Evolutionary conservation across 2,329 filamentous ascomycete genomes (phyloP).

Genomic region (Phaeosphaeria sp.): DNA sequence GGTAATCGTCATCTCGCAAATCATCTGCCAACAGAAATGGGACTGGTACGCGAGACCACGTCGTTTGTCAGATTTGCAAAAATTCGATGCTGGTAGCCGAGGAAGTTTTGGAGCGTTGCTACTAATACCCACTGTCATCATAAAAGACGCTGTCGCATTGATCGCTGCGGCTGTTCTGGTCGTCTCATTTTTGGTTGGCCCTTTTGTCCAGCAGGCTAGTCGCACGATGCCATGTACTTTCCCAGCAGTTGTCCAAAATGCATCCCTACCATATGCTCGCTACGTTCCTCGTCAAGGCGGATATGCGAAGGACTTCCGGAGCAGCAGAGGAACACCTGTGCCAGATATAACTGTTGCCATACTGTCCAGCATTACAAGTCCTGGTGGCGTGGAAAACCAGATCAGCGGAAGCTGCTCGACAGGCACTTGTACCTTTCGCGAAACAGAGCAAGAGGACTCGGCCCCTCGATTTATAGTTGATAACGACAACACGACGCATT

Average conservation of each 20-base stretch:
- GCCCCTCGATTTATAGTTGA: not conserved
- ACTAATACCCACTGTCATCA: not conserved
- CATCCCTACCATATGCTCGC: not conserved
- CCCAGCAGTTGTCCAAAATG: not conserved
- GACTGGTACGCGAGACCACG: not conserved
- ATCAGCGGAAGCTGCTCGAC: not conserved
- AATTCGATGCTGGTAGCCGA: not conserved
- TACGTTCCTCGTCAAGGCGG: not conserved
- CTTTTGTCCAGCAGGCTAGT: not conserved
- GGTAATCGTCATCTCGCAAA: not conserved
- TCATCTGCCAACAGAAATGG: not conserved
- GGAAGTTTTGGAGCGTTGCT: not conserved
- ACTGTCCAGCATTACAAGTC: not conserved
- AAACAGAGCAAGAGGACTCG: not conserved
- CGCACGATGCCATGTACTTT: not conserved
- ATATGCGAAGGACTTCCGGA: not conserved
- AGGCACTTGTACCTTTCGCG: not conserved
- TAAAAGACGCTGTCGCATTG: not conserved
- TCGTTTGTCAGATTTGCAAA: not conserved
- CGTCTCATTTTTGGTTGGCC: not conserved
- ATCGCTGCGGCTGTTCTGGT: not conserved
- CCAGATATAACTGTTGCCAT: not conserved
- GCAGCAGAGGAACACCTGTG: not conserved
- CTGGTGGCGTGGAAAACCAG: not conserved
- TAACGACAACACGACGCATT: not conserved